A percentile compares a stretch with the other conserved stretches of the same genome.
phyloP scores from a whole-genome alignment of 495 filamentous ascomycete species.

The Neurospora sublineolata region DNA sequence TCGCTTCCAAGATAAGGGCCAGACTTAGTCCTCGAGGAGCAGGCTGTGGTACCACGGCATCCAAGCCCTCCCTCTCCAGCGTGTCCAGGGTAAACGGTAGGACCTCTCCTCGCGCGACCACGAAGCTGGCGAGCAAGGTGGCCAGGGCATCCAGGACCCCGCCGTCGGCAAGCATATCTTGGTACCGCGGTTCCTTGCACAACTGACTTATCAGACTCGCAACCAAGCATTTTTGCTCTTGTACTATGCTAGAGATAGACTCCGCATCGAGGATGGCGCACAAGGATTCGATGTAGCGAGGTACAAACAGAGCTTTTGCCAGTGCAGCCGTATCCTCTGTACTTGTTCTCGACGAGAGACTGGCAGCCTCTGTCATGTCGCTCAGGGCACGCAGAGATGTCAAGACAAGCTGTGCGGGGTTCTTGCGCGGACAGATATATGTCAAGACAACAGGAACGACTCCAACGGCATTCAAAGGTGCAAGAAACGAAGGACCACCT shows the following conservation, averaged over 20 bases:
- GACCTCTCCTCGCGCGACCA: conserved; percentile 54
- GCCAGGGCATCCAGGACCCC: conserved; percentile 75
- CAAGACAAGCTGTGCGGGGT: conserved; percentile 52
- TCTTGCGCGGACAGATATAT: conserved; percentile 52
- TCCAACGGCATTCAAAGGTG: conserved; percentile 55
- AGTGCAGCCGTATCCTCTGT: conserved; percentile 28
- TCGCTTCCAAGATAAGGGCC: conserved; percentile 64
- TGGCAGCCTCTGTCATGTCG: conserved; percentile 56
- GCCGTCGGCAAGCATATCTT: conserved; percentile 51
- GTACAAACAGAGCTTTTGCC: conserved; percentile 52
- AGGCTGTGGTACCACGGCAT: conserved; percentile 39
- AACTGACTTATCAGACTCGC: conserved; percentile 52
- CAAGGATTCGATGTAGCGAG: conserved; percentile 45
- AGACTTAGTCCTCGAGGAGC: conserved; percentile 50
- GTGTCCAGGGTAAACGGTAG: conserved; percentile 42
- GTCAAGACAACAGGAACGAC: conserved; percentile 56
- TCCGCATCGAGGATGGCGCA: conserved; percentile 52
- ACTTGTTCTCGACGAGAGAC: conserved; percentile 23
- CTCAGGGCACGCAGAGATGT: conserved; percentile 65
- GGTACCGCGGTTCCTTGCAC: conserved; percentile 57
- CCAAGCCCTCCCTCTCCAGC: conserved; percentile 31
- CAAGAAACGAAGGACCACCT: conserved; percentile 75
- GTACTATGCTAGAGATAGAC: conserved; percentile 34
- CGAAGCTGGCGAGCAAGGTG: conserved; percentile 61
- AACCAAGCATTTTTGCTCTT: conserved; percentile 54